These are phyloP conservation scores for Evansstolkia leycettana DNA, from an alignment of 495 filamentous ascomycete species.

Conservation along the genomic window DNA sequence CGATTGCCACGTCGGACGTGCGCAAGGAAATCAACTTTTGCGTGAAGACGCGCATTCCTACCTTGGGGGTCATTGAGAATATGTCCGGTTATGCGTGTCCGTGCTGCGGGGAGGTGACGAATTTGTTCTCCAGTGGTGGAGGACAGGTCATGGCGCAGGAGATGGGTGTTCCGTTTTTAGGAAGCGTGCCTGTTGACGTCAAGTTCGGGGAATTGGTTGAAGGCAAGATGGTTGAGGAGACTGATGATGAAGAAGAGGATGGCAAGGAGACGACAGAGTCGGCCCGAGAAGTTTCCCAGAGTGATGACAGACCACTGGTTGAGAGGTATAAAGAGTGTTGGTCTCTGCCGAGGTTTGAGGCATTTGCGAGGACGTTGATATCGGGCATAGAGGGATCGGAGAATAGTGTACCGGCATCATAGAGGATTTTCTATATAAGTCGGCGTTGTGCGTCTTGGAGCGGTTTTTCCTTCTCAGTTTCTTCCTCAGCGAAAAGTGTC, in stretches of 20 bases:
- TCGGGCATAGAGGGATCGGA: slow-evolving; percentile 23
- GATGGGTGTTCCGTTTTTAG: slow-evolving; percentile 72
- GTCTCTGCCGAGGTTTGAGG: slow-evolving; percentile 58
- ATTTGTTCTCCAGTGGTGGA: slow-evolving; percentile 83
- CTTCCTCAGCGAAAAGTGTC: no score
- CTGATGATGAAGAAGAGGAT: slow-evolving; percentile 8
- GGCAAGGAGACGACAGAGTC: slow-evolving; percentile 25
- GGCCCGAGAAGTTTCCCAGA: slow-evolving; percentile 35
- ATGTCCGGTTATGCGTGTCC: slow-evolving; percentile 97
- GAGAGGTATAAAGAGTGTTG: slow-evolving; percentile 72
- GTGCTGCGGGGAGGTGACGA: slow-evolving; percentile 84
- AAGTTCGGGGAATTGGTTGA: slow-evolving; percentile 55
- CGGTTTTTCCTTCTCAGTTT: no score
- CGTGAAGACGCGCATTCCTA: slow-evolving; percentile 64
- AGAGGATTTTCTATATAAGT: slow-evolving; percentile 2
- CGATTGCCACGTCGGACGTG: slow-evolving; percentile 84
- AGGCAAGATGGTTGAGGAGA: slow-evolving; percentile 34
- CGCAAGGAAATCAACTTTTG: slow-evolving; percentile 97
- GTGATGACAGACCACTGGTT: slow-evolving; percentile 48
- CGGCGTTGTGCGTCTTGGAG: no score
- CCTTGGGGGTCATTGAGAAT: slow-evolving; percentile 90
- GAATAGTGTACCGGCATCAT: neutral
- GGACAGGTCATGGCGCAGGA: slow-evolving; percentile 83
- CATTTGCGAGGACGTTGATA: slow-evolving; percentile 47
- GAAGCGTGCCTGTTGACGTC: slow-evolving; percentile 79